A percentile compares a stretch with the other conserved stretches of the same genome.
phyloP scores from a whole-genome alignment of 1,139 yeast genomes.

The Eremothecium sinecaudum region DNA sequence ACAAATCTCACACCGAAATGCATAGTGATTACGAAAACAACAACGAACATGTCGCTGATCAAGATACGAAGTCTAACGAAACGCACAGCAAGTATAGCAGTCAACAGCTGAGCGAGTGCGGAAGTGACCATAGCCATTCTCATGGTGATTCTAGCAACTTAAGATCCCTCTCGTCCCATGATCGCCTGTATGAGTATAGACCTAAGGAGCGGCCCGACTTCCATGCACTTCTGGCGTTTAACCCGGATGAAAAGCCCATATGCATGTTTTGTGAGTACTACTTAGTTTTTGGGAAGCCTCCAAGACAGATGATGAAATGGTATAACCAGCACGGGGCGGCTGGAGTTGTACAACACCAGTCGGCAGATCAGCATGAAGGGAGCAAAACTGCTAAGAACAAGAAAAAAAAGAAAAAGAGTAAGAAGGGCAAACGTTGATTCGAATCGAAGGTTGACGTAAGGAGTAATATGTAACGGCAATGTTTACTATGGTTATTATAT shows the following conservation, averaged over 20 bases:
- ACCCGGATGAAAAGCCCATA: constrained; percentile 15
- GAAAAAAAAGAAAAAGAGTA: constrained; percentile 8
- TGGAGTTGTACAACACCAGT: background rate
- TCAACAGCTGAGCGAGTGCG: background rate
- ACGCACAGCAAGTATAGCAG: background rate
- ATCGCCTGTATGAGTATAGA: constrained; percentile 6
- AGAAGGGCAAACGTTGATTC: constrained; percentile 2
- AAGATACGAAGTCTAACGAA: background rate
- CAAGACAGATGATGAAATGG: constrained; percentile 41
- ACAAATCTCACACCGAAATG: background rate
- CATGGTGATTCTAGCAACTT: background rate
- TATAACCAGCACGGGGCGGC: constrained; percentile 18
- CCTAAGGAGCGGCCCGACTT: constrained; percentile 22
- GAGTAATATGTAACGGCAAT: no score
- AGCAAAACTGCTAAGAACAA: constrained; percentile 1
- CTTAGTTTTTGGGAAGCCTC: constrained; percentile 45
- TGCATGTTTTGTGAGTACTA: constrained; percentile 58
- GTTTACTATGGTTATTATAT: no score
- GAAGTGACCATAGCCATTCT: constrained; percentile 3
- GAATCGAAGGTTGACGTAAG: no score
- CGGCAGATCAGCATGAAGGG: background rate
- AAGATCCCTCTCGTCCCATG: background rate
- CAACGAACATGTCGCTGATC: background rate
- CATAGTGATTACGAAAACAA: background rate
- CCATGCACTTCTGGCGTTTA: constrained; percentile 8